Evolutionary conservation across 306 rosid species (phyloP).

Genomic region (Lotus japonicus): DNA sequence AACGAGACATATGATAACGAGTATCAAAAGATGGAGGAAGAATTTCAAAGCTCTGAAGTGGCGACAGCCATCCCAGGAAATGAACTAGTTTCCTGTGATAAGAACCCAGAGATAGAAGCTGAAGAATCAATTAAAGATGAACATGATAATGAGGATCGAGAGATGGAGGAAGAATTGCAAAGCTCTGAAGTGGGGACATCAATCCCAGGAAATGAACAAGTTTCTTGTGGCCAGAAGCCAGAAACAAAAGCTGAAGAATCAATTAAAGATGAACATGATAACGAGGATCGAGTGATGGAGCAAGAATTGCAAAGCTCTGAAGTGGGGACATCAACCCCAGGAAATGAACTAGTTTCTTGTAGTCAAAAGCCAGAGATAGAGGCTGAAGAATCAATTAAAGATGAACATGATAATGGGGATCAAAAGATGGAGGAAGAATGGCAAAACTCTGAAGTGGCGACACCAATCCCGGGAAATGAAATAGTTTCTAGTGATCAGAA

Average conservation of each 20-base stretch:
- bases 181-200: slow-evolving; percentile 12
- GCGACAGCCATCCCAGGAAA: slow-evolving; percentile 14
- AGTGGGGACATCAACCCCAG: slow-evolving; percentile 17
- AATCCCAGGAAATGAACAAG: slow-evolving; percentile 26
- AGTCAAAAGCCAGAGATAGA: slow-evolving; percentile 21
- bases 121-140: slow-evolving; percentile 6
- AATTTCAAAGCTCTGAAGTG: slow-evolving; percentile 21
- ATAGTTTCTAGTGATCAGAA: slow-evolving; percentile 25
- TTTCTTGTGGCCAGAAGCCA: slow-evolving; percentile 22
- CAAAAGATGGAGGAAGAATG: too few species aligned
- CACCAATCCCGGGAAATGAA: slow-evolving; percentile 22
- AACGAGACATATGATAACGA: slow-evolving; percentile 2
- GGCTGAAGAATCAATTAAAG: slow-evolving; percentile 2
- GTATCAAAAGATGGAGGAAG: slow-evolving; percentile 23
- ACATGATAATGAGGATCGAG: too few species aligned
- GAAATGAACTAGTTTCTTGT: slow-evolving; percentile 26
- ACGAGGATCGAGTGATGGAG: too few species aligned
- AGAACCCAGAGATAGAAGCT: slow-evolving; percentile 11
- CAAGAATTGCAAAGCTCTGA: not conserved
- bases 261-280: not conserved
- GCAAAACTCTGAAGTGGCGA: not conserved
- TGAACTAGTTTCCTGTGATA: slow-evolving; percentile 30
- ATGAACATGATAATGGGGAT: not conserved
- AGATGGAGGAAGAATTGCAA: too few species aligned
- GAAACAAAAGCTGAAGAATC: slow-evolving; percentile 5